These are phyloP conservation scores for Pestalotiopsis sp. DNA, from an alignment of 2,329 filamentous ascomycete genomes.

Conservation along the genomic window DNA sequence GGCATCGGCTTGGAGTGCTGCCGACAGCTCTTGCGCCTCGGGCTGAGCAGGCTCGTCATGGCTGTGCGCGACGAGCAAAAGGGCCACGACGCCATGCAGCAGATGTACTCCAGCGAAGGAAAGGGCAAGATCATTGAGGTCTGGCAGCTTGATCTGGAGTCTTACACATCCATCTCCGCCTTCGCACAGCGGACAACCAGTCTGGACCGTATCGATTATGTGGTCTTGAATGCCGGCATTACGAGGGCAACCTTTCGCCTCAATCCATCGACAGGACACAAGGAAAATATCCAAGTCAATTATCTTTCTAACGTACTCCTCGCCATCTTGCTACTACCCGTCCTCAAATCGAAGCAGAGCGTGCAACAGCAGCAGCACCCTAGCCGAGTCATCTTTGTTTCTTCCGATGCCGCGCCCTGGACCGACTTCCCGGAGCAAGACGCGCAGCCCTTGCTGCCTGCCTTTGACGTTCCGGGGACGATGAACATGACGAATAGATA, in stretches of 20 bases:
- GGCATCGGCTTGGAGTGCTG: constrained; percentile 46
- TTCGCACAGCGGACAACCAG: constrained; percentile 37
- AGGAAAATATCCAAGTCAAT: constrained; percentile 21
- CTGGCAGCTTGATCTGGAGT: constrained; percentile 47
- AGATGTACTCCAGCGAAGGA: no score
- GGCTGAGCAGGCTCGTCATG: constrained; percentile 41
- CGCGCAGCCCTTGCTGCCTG: no score
- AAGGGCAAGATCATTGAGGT: constrained; percentile 19
- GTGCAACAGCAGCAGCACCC: neutral
- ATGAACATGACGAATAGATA: no score
- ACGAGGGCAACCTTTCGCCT: neutral
- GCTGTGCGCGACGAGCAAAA: constrained; percentile 36
- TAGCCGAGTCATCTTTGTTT: neutral
- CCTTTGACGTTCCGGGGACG: no score
- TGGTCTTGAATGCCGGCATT: constrained; percentile 43
- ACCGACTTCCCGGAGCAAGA: neutral
- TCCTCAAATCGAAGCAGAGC: constrained; percentile 10
- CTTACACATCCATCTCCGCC: constrained; percentile 42
- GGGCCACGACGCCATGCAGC: no score
- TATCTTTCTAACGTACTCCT: constrained; percentile 19
- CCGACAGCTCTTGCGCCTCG: constrained; percentile 38
- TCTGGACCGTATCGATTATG: constrained; percentile 42
- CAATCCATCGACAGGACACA: constrained; percentile 1
- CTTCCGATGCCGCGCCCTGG: neutral
- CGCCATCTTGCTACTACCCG: constrained; percentile 17